phyloP scores from a whole-genome alignment of 768 basidiomycete species.

The Cyclocybe cylindracea region DNA sequence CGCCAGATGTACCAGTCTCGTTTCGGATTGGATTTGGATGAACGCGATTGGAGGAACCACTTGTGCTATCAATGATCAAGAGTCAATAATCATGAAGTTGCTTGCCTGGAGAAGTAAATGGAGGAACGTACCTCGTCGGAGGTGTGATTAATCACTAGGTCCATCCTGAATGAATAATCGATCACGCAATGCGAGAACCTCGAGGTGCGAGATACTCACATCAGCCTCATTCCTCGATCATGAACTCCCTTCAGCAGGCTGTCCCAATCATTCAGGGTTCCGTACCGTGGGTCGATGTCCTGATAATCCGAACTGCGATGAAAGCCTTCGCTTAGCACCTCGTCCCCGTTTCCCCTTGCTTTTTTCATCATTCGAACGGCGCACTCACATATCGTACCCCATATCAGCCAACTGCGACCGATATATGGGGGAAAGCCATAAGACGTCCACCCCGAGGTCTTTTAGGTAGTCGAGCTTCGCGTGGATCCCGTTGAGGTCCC shows the following conservation, averaged over 20 bases:
- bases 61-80: slow-evolving; percentile 60
- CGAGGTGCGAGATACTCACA: slow-evolving; percentile 39
- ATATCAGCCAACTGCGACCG: slow-evolving; percentile 68
- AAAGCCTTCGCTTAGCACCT: neutral
- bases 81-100: neutral
- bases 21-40: slow-evolving; percentile 54
- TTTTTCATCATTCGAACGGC: neutral
- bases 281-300: slow-evolving; percentile 64
- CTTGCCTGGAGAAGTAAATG: neutral
- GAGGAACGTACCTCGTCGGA: slow-evolving; percentile 53
- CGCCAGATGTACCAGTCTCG: slow-evolving; percentile 82
- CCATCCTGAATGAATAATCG: slow-evolving; percentile 50
- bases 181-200: neutral
- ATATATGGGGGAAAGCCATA: slow-evolving; percentile 78
- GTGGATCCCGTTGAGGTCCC: slow-evolving; percentile 68
- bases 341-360: neutral
- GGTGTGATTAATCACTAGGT: slow-evolving; percentile 76
- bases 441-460: slow-evolving; percentile 62
- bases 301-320: slow-evolving; percentile 60
- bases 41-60: slow-evolving; percentile 66
- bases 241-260: slow-evolving; percentile 54
- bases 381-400: slow-evolving; percentile 68
- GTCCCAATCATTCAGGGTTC: slow-evolving; percentile 64
- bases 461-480: slow-evolving; percentile 69
- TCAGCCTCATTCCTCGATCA: slow-evolving; percentile 66